Evolutionary conservation across 78 protist genomes (phyloP).

Genomic region (Diacronema lutheri): DNA sequence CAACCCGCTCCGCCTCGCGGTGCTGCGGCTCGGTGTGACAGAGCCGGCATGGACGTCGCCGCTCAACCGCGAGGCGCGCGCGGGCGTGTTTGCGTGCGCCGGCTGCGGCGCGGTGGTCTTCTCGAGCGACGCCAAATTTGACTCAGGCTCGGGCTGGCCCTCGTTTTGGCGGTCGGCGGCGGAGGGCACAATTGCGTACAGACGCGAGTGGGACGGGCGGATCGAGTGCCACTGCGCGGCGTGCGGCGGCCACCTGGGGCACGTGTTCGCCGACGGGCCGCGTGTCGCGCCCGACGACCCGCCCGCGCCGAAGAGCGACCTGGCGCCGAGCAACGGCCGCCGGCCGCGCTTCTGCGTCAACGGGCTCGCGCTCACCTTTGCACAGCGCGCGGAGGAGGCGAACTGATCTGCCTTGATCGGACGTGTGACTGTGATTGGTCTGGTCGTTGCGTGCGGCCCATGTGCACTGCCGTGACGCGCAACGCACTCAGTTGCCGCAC

Average conservation of each 20-base stretch:
- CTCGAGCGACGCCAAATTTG: background rate
- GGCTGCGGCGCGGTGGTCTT: background rate
- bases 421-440: no score
- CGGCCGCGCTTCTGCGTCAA: background rate
- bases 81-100: background rate
- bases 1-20: background rate
- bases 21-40: background rate
- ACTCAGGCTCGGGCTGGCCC: slow-evolving; percentile 13
- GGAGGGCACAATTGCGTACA: background rate
- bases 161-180: background rate
- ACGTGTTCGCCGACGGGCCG: slow-evolving; percentile 1
- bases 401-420: no score
- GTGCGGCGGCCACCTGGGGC: slow-evolving; percentile 1
- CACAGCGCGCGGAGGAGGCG: no score
- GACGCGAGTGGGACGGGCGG: background rate
- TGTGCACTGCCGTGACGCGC: no score
- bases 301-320: background rate
- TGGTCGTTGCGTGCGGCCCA: no score
- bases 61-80: background rate
- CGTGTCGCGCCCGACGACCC: background rate
- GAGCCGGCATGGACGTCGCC: background rate
- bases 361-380: background rate
- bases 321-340: background rate
- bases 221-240: background rate
- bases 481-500: no score